phyloP scores from a whole-genome alignment of 768 basidiomycete species.

The Nidularia pulvinata region DNA sequence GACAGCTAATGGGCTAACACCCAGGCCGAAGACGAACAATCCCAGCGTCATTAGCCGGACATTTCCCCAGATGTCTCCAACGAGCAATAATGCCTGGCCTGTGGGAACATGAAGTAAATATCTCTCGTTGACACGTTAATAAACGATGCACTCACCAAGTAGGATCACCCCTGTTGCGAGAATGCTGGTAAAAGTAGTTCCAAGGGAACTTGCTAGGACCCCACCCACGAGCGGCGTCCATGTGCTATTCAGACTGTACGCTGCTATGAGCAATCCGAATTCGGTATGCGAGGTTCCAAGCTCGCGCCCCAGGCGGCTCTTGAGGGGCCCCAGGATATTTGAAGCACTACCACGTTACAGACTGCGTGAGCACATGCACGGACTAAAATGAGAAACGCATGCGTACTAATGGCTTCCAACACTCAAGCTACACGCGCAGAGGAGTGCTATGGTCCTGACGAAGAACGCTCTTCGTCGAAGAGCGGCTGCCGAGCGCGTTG shows the following conservation, averaged over 20 bases:
- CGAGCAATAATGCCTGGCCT: slow-evolving; percentile 69
- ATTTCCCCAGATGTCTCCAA: slow-evolving; percentile 59
- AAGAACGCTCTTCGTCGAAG: slow-evolving; percentile 33
- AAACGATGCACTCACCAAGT: slow-evolving; percentile 34
- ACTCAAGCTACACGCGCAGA: slow-evolving; percentile 74
- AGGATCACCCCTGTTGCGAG: slow-evolving; percentile 76
- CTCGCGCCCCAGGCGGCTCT: slow-evolving; percentile 66
- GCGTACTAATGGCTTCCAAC: slow-evolving; percentile 78
- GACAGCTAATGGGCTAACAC: slow-evolving; percentile 78
- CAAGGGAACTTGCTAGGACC: slow-evolving; percentile 65
- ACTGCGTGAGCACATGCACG: not conserved
- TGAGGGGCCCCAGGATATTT: slow-evolving; percentile 79
- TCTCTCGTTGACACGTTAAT: not conserved
- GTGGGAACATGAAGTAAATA: not conserved
- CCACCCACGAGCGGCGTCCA: slow-evolving; percentile 82
- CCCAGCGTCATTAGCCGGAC: slow-evolving; percentile 76
- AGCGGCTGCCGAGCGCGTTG: no score
- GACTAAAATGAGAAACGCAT: not conserved
- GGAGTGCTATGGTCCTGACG: slow-evolving; percentile 58
- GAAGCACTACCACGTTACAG: slow-evolving; percentile 44
- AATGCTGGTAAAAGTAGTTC: slow-evolving; percentile 72
- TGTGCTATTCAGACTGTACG: slow-evolving; percentile 71
- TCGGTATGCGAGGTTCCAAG: slow-evolving; percentile 77
- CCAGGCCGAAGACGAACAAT: slow-evolving; percentile 79
- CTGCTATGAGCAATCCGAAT: slow-evolving; percentile 76